A percentile compares a stretch with the other conserved stretches of the same genome.
Conservation (phyloP, 2,329 filamentous ascomycete genomes). For the Neonectria sp. region DNA sequence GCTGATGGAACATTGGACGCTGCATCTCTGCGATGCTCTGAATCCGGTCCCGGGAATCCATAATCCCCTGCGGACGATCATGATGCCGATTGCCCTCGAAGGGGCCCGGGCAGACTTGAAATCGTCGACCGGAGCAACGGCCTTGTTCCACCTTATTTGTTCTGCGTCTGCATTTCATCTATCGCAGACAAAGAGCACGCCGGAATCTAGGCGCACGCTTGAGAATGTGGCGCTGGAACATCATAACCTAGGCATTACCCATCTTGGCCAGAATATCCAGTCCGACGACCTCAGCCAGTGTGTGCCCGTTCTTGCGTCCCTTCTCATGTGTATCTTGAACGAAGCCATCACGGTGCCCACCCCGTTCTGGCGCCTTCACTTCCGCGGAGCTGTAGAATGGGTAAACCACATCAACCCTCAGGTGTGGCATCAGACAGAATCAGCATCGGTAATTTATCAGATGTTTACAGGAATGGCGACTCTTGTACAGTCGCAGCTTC, state of each 20-base stretch:
- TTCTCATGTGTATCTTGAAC: slow-evolving; percentile 45
- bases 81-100: slow-evolving; percentile 45
- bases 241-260: slow-evolving; percentile 45
- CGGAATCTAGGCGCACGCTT: slow-evolving; percentile 32
- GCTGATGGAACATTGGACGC: slow-evolving; percentile 41
- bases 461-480: slow-evolving; percentile 46
- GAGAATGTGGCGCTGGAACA: slow-evolving; percentile 45
- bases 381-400: slow-evolving; percentile 45
- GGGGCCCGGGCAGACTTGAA: slow-evolving; percentile 40
- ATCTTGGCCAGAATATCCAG: slow-evolving; percentile 44
- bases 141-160: slow-evolving; percentile 45
- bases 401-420: slow-evolving; percentile 46
- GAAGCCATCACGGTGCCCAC: slow-evolving; percentile 45
- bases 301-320: slow-evolving; percentile 38
- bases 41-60: slow-evolving; percentile 41
- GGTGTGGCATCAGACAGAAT: slow-evolving; percentile 41
- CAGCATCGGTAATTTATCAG: slow-evolving; percentile 42
- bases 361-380: slow-evolving; percentile 43
- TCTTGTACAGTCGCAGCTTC: slow-evolving; percentile 39
- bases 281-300: slow-evolving; percentile 43
- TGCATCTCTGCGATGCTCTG: slow-evolving; percentile 43
- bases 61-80: slow-evolving; percentile 41
- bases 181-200: slow-evolving; percentile 27
- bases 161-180: slow-evolving; percentile 44
- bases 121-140: slow-evolving; percentile 39